phyloP scores from a whole-genome alignment of 2,329 filamentous ascomycete species.

The Diplodia intermedia region DNA sequence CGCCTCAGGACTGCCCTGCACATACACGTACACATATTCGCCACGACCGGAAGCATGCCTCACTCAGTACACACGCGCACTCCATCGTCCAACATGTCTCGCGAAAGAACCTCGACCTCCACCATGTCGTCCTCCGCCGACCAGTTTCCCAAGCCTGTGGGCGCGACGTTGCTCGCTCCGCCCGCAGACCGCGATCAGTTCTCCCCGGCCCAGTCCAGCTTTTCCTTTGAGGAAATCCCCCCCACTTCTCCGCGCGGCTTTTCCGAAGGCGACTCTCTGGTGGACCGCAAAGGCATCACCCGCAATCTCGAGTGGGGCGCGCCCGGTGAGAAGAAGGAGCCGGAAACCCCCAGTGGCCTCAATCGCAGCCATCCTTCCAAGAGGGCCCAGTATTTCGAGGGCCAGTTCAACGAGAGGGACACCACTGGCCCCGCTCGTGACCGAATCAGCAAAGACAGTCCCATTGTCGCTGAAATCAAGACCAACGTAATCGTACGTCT shows the following conservation, averaged over 20 bases:
- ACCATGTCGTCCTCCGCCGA: conserved; percentile 45
- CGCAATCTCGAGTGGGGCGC: conserved; percentile 38
- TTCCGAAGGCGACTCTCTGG: conserved; percentile 34
- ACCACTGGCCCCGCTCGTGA: conserved; percentile 48
- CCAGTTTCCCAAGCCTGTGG: conserved; percentile 46
- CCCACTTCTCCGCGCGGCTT: conserved; percentile 40
- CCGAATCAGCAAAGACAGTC: conserved; percentile 53
- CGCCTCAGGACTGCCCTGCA: neutral
- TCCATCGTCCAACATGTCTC: conserved; percentile 43
- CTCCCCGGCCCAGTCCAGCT: conserved; percentile 47
- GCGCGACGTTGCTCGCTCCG: conserved; percentile 42
- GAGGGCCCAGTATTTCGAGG: conserved; percentile 49
- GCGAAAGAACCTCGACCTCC: conserved; percentile 40
- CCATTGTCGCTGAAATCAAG: conserved; percentile 56
- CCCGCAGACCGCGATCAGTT: conserved; percentile 41
- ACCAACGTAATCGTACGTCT: conserved; percentile 60
- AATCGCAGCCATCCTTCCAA: conserved; percentile 38
- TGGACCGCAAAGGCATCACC: conserved; percentile 35
- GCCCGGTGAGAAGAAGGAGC: conserved; percentile 36
- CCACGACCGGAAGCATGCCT: conserved; percentile 41
- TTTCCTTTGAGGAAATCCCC: conserved; percentile 46
- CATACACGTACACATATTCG: conserved; percentile 18
- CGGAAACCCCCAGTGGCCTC: conserved; percentile 1
- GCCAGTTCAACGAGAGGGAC: conserved; percentile 49
- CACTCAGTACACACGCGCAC: conserved; percentile 46